Evolutionary conservation across 2,329 filamentous ascomycete species (phyloP), one percentile per base, ranked within the genome.

Genomic region (Alternaria brassicicola): DNA sequence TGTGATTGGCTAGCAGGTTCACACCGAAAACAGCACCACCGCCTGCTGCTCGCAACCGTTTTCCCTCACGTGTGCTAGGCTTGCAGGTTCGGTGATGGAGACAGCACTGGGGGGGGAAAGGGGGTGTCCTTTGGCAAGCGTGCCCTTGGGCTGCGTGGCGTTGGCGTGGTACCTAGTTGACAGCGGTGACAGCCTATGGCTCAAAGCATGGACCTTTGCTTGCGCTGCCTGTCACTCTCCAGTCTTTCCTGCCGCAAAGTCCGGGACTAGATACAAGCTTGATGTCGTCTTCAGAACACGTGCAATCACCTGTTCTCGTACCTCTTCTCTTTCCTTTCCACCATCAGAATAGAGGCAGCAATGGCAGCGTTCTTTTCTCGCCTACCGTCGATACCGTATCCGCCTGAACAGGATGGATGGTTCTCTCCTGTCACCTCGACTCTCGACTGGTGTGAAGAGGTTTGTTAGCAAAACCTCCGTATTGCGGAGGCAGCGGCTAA

Each of bases 391-490:
- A 70, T 82, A 59, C 75, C 80, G 1, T 84, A 84, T 62, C 80
- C 80, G 59, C 83, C 84, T 12, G 76, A 83, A 25, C 71, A 81
- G 53, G 79, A 82, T 35, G 88, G 88, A 19, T 87, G 85, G 73
- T 92, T 89, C 89, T 85, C 83, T 6, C 86, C 88, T 21, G 86
- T 89, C 55, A 92, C 89, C 1, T 88, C 87, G 8, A 92, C 89
- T 0, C 71, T 92, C 42, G 91, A 93, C 74, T 93, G 90, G 85
- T 93, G 90, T 72, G 90, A 93, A 82, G 90, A 92, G 83, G 88
- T 88, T 75, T 61, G 75, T 55, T 49, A 19, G n/a, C 30, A 26
- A 15, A 13, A 17, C 19, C 6, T 19, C n/a, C 23, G 26, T 15
- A 13, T 6, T 45, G 15, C 3, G 33, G 36, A 30, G 9, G 2